Conservation (phyloP, 176 grass and related monocot genomes). For the Avena atlantica region DNA sequence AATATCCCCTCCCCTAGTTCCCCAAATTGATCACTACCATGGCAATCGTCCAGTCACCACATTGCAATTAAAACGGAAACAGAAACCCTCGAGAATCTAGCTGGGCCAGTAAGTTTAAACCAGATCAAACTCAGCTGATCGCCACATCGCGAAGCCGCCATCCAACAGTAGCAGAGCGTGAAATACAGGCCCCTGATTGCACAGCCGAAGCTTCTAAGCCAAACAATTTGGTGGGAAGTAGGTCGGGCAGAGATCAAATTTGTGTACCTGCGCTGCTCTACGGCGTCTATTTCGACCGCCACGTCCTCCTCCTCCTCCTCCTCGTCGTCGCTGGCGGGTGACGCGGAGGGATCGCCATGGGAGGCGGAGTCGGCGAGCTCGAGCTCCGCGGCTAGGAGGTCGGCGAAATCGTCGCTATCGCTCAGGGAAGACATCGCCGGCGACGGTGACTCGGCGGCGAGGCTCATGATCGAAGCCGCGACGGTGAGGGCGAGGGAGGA, state of each 20-base stretch:
- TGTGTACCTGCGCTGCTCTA: slow-evolving; percentile 48
- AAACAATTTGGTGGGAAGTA: not conserved
- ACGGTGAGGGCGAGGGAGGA: slow-evolving; percentile 22
- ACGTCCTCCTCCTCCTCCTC: not conserved
- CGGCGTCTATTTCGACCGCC: slow-evolving; percentile 46
- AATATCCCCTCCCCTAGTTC: too few species aligned
- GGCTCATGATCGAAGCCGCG: slow-evolving; percentile 59
- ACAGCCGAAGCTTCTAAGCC: not conserved
- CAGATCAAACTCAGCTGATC: not conserved
- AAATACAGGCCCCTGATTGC: not conserved
- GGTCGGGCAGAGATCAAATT: not conserved
- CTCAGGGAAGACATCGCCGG: slow-evolving; percentile 68
- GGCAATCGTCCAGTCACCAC: not conserved
- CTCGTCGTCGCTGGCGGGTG: slow-evolving; percentile 19
- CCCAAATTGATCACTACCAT: not conserved
- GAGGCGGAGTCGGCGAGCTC: slow-evolving; percentile 49
- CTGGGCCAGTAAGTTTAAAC: not conserved
- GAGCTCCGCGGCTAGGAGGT: slow-evolving; percentile 73
- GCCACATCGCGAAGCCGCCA: not conserved
- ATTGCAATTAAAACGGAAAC: slow-evolving; percentile 7
- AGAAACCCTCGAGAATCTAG: not conserved
- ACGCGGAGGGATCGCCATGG: slow-evolving; percentile 38
- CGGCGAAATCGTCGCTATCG: slow-evolving; percentile 70
- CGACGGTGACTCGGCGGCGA: slow-evolving; percentile 69
- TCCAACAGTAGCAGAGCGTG: not conserved